Evolutionary conservation across 2,329 filamentous ascomycete genomes (phyloP).

Genomic region (Microdochium trichocladiopsis): DNA sequence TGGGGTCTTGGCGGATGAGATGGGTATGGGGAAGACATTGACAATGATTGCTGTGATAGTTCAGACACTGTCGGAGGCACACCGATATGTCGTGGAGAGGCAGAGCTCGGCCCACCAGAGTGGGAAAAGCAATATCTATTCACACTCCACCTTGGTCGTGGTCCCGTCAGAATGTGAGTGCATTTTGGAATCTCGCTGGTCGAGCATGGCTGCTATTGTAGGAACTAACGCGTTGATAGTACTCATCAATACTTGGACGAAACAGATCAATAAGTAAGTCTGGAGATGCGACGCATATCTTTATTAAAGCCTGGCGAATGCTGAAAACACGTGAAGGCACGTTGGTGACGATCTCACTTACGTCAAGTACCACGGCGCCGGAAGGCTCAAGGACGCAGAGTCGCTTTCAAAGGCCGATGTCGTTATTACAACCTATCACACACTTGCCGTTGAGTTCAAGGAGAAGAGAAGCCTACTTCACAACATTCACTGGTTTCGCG

Average conservation of each 20-base stretch:
- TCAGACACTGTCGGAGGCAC: conserved; percentile 27
- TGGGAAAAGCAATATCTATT: conserved; percentile 10
- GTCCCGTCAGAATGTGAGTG: conserved; percentile 33
- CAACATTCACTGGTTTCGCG: conserved; percentile 29
- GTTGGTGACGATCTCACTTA: conserved; percentile 17
- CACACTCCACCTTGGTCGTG: conserved; percentile 34
- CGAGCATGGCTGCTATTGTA: conserved; percentile 4
- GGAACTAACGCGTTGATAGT: conserved; percentile 12
- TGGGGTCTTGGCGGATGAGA: conserved; percentile 52
- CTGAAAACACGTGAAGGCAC: conserved; percentile 20
- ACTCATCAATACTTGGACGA: conserved; percentile 30
- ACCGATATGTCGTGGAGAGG: conserved; percentile 22
- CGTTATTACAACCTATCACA: conserved; percentile 40
- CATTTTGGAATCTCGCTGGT: not conserved
- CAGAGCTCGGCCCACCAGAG: conserved; percentile 7
- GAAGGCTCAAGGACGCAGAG: conserved; percentile 14
- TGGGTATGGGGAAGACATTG: conserved; percentile 54
- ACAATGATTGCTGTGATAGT: conserved; percentile 42
- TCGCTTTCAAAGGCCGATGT: conserved; percentile 27
- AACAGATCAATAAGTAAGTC: conserved; percentile 28
- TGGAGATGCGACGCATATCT: not conserved
- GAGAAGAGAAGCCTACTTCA: conserved; percentile 18
- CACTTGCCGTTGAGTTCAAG: conserved; percentile 27
- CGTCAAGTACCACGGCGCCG: conserved; percentile 28
- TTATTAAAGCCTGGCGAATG: not conserved